Conservation (phyloP, 108 stramenopile species). For the Cyclotella choctawhatcheeana region DNA sequence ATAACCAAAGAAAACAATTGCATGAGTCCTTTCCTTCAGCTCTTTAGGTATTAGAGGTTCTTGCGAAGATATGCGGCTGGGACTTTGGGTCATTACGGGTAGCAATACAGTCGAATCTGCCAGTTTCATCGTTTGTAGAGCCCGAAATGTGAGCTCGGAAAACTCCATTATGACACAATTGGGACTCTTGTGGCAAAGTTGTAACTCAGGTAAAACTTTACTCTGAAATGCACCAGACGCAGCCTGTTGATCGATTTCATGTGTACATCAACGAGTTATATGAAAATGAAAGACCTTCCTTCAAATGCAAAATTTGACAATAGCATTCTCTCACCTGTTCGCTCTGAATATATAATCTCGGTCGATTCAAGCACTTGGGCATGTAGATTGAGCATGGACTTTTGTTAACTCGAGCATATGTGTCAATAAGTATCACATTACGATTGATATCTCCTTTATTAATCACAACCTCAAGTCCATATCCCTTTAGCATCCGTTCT, state of each 20-base stretch:
- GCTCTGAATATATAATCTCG: background rate
- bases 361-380: background rate
- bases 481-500: background rate
- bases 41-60: constrained; percentile 3
- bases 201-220: background rate
- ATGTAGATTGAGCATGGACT: background rate
- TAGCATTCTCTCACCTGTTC: background rate
- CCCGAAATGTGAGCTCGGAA: constrained; percentile 6
- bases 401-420: background rate
- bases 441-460: background rate
- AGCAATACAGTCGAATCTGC: background rate
- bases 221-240: background rate
- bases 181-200: background rate
- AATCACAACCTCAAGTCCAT: background rate
- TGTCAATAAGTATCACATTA: background rate
- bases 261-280: too few relatives aligned
- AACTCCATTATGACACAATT: constrained; percentile 17
- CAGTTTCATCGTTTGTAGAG: background rate
- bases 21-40: constrained; percentile 2
- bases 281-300: too few relatives aligned
- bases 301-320: background rate
- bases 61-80: constrained; percentile 1
- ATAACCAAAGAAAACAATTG: constrained; percentile 14
- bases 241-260: too few relatives aligned
- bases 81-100: constrained; percentile 22